Base-by-base conservation (phyloP, 129 eudicot species). In the Solidago caesia region DNA sequence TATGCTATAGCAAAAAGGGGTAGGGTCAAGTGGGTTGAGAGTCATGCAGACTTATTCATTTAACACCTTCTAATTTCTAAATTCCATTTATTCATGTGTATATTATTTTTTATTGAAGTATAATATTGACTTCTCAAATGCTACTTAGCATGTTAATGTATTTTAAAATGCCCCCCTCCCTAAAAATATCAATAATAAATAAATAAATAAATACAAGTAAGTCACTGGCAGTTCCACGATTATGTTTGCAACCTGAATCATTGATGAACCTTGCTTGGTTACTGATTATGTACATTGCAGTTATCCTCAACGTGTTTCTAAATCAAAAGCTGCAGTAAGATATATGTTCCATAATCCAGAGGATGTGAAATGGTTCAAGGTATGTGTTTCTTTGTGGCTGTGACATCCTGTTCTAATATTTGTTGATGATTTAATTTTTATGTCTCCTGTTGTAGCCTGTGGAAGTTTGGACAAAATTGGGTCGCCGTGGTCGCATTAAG, bases 341-440 rank as follows among this genome's bases (percentile, higher is more conserved):
- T 94, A 87, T 49, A 91, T 94, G 99, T 91, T 94, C 48, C 99
- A 94, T 71, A 88, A 78, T 67, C 99, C 99, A 2, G 99, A 91
- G 79, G 99, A 94, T 80, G 97, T 94, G 47, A 94, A 70, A 83
- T 94, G 99, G 99, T 94, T 94, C 87, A 94, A 91, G 96, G 99
- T 75, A 66, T 55, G 44, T 64, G 8, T 53, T 42, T 51, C 29
- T 15, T 73, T 48, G n/a, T 49, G 9, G 25, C 5, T 63, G 39
- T 21, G n/a, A 14, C 62, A 42, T 61, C 26, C 44, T 16, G 59
- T 7, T 48, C 8, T 58, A 13, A 33, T 39, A 46, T 44, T 9
- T 81, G n/a, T 47, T 15, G n/a, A 8, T 68, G 25, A 45, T 45
- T 10, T 63, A 45, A 52, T 66, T 43, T 6, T 75, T 12, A 8